Conservation (phyloP, 139 green algal genomes). For the Nannochloris sp. region DNA sequence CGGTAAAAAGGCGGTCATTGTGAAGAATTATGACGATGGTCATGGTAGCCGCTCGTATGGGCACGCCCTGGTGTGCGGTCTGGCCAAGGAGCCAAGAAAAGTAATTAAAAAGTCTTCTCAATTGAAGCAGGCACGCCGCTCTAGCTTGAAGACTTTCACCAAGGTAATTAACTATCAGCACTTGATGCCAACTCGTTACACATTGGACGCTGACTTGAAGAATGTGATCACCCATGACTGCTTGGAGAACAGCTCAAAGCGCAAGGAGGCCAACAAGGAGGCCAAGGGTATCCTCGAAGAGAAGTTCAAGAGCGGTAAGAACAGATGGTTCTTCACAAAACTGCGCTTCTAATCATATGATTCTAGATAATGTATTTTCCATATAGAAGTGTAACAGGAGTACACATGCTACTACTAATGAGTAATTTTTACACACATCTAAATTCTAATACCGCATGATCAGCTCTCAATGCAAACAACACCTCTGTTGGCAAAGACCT, state of each 20-base stretch:
- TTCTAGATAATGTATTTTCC: not conserved
- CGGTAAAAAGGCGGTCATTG: conserved; percentile 88
- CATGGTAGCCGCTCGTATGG: conserved; percentile 76
- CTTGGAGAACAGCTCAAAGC: conserved; percentile 83
- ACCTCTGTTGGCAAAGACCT: conserved; percentile 76
- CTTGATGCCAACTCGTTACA: conserved; percentile 99
- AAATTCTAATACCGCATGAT: not conserved
- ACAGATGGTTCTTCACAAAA: conserved; percentile 99
- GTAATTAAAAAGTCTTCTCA: conserved; percentile 70
- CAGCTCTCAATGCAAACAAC: conserved; percentile 55
- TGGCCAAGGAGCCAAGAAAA: conserved; percentile 94
- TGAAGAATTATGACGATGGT: conserved; percentile 97
- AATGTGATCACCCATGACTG: conserved; percentile 70
- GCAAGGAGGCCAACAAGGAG: conserved; percentile 79
- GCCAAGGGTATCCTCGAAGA: conserved; percentile 93
- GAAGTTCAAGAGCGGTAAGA: conserved; percentile 99
- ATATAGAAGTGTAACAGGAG: not conserved
- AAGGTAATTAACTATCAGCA: conserved; percentile 99
- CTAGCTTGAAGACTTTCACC: conserved; percentile 85
- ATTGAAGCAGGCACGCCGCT: conserved; percentile 59
- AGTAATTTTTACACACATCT: not conserved
- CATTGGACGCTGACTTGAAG: conserved; percentile 94
- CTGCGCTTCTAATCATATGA: conserved; percentile 72
- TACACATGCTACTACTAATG: no score
- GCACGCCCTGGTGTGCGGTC: conserved; percentile 86